A percentile compares a stretch with the other conserved stretches of the same genome.
These are phyloP conservation scores for Fusarium agapanthi DNA, from an alignment of 2,329 filamentous ascomycete genomes.

Conservation along the genomic window DNA sequence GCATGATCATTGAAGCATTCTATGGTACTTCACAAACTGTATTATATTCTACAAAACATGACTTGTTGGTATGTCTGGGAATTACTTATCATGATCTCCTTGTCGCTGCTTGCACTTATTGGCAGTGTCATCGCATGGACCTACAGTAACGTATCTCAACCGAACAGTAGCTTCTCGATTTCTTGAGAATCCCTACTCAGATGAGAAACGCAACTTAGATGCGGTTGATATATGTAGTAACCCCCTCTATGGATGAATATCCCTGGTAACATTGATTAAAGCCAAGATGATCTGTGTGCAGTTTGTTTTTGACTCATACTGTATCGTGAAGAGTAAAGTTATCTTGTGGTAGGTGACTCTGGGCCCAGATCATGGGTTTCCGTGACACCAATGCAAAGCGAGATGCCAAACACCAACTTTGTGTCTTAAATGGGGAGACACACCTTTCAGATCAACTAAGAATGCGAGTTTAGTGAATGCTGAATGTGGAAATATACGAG, in stretches of 20 bases:
- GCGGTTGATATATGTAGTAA: too few relatives aligned
- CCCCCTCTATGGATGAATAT: too few relatives aligned
- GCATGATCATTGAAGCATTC: not conserved
- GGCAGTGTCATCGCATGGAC: not conserved
- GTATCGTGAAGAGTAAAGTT: not conserved
- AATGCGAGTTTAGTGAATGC: not conserved
- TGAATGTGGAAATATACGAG: not conserved
- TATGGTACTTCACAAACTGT: not conserved
- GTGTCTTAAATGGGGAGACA: not conserved
- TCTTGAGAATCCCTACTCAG: fast-evolving
- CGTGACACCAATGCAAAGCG: not conserved
- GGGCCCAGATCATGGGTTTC: not conserved
- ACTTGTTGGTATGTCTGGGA: fast-evolving
- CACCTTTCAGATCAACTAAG: not conserved
- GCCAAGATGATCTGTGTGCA: too few relatives aligned
- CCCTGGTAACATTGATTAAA: not conserved
- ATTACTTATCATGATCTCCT: not conserved
- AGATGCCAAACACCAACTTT: not conserved
- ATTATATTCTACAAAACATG: not conserved
- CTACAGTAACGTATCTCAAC: fast-evolving
- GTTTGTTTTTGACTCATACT: not conserved
- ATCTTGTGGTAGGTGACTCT: not conserved
- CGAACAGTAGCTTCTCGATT: not conserved
- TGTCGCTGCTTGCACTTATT: fast-evolving
- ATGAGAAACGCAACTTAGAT: not conserved